Base-by-base conservation (phyloP, 1,284 basidiomycete genomes). In the Cryptococcus sp. region DNA sequence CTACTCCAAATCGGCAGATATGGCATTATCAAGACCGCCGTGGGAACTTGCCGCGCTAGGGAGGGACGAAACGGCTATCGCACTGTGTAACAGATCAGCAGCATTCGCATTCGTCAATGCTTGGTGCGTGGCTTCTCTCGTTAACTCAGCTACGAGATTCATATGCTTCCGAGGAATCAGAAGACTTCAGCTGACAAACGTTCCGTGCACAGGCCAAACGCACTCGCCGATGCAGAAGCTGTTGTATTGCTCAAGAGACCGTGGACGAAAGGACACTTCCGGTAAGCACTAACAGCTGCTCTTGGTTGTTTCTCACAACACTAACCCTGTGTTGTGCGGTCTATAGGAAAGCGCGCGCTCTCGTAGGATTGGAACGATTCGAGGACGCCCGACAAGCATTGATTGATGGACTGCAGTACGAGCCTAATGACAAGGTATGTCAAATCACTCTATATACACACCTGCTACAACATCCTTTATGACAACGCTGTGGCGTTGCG, bases 241-340 rank as follows among this genome's bases (percentile, higher is more conserved):
- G 93, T 97, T 65, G 88, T 95, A 46, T 79, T 85, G 63, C 80
- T 97, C 55, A 90, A 91, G 74, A 83, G 87, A 57, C 86, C 86
- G 26, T 99, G 95, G 95, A 86, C 88, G 67, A 98, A 98, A 76
- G 95, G 93, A 0, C 92, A 98, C 75, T 96, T 95, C 82, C 83
- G 95, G 63, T 95, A 88, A 67, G 91, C 38, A 7, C 47, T 20
- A 19, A 11, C 41, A 44, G n/a, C 41, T 44, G 41, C 41, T n/a
- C 41, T 2, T 19, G 10, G 41, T 44, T 44, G 3, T 3, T 1
- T 15, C 8, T 41, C 6, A 34, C 39, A 45, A 19, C 19, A n/a
- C 19, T 37, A n/a, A 23, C 39, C n/a, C 53, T 11, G 13, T 34
- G 8, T 34, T 10, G 29, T 13, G 29, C 29, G 29, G 13, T 34